phyloP scores from a whole-genome alignment of 768 basidiomycete genomes.

The Mycena vitilis region DNA sequence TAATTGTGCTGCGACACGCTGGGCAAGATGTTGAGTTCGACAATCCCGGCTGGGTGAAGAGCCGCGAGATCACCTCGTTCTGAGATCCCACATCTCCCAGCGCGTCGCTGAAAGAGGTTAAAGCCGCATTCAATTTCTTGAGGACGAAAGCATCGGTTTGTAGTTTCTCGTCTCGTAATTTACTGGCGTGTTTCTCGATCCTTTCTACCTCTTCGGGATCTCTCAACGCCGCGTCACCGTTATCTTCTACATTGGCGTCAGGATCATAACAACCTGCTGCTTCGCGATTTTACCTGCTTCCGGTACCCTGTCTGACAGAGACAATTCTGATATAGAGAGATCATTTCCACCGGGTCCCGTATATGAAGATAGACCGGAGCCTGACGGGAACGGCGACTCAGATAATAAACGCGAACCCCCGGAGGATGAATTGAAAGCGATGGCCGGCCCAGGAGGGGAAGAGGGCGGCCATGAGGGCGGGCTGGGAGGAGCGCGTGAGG shows the following conservation, averaged over 20 bases:
- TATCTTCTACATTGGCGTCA: slow-evolving; percentile 6
- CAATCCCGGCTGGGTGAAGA: background rate
- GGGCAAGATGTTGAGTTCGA: slow-evolving; percentile 9
- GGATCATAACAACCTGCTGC: background rate
- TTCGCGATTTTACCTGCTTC: slow-evolving; percentile 11
- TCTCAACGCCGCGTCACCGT: background rate
- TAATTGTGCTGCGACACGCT: slow-evolving; percentile 77
- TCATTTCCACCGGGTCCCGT: slow-evolving; percentile 47
- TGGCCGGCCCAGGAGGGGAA: too few relatives aligned
- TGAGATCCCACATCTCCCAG: slow-evolving; percentile 70
- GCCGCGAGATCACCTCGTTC: slow-evolving; percentile 65
- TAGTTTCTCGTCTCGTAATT: slow-evolving; percentile 75
- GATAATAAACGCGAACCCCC: slow-evolving; percentile 45
- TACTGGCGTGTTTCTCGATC: slow-evolving; percentile 39
- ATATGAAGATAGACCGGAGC: slow-evolving; percentile 35
- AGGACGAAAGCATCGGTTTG: slow-evolving; percentile 80
- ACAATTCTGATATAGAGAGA: slow-evolving; percentile 53
- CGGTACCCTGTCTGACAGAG: slow-evolving; percentile 41
- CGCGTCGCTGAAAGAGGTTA: slow-evolving; percentile 76
- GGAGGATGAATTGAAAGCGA: slow-evolving; percentile 25
- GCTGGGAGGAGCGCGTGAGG: too few relatives aligned
- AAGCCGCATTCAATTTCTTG: slow-evolving; percentile 77
- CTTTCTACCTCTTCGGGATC: slow-evolving; percentile 22
- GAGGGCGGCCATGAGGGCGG: too few relatives aligned
- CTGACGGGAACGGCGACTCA: slow-evolving; percentile 43